phyloP scores from a whole-genome alignment of 2,329 filamentous ascomycete species.

The Cercospora zeae-maydis region DNA sequence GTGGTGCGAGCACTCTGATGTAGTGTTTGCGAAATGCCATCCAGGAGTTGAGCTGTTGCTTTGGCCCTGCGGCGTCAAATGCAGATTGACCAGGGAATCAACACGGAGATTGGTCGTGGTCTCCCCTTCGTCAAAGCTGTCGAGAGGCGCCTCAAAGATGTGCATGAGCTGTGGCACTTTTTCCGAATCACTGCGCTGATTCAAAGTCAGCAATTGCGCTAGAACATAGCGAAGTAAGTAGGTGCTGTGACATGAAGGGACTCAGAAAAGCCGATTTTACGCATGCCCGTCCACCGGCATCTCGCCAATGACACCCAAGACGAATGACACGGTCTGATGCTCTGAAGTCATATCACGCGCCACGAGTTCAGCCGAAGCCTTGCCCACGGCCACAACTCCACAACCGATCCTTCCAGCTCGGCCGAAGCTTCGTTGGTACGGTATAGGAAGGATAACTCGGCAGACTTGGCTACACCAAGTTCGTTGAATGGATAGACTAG shows the following conservation, averaged over 20 bases:
- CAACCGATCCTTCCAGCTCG: slow-evolving; percentile 39
- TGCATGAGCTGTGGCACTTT: slow-evolving; percentile 8
- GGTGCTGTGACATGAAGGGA: background rate
- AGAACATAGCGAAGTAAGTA: background rate
- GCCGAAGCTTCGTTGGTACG: slow-evolving; percentile 32
- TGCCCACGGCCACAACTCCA: slow-evolving; percentile 35
- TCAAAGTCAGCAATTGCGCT: slow-evolving; percentile 5
- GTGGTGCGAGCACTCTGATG: slow-evolving; percentile 16
- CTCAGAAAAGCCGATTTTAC: slow-evolving; percentile 40
- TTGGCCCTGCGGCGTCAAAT: slow-evolving; percentile 8
- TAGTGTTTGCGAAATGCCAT: slow-evolving; percentile 22
- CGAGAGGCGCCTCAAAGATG: slow-evolving; percentile 12
- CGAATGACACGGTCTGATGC: slow-evolving; percentile 33
- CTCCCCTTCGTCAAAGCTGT: slow-evolving; percentile 15
- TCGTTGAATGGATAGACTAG: slow-evolving; percentile 43
- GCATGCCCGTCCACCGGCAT: slow-evolving; percentile 39
- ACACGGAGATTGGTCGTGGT: slow-evolving; percentile 18
- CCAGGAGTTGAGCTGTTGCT: slow-evolving; percentile 19
- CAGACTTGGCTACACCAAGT: slow-evolving; percentile 34
- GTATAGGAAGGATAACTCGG: slow-evolving; percentile 40
- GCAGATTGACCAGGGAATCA: slow-evolving; percentile 17
- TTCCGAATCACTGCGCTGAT: slow-evolving; percentile 5
- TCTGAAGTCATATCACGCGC: slow-evolving; percentile 36
- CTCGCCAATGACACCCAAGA: slow-evolving; percentile 35
- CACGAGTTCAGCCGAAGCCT: slow-evolving; percentile 23